Evolutionary conservation across 768 basidiomycete species (phyloP), one percentile per base, ranked within the genome.

Genomic region (Psilocybe cyanescens): DNA sequence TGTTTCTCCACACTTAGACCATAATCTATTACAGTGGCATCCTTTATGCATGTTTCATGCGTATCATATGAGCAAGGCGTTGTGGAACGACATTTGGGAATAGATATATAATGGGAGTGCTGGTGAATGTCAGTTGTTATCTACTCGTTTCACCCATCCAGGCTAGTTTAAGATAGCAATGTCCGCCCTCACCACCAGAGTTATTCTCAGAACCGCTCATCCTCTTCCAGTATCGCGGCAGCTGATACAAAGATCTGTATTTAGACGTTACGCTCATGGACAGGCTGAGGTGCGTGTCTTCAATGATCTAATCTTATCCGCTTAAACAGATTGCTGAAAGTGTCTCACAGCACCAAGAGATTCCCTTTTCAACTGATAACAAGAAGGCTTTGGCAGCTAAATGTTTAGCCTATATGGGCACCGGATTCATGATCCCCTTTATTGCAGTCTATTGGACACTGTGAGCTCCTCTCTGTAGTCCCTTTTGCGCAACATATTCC

Each of bases 341-440:
- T 55, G 17, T 24, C 39, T 5, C n/a, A 41, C 55, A 70, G 67
- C 67, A 67, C 35, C 59, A 62, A 16, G 58, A 53, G 39, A 29
- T 72, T 16, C 72, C 72, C 16, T 73, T 73, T 64, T 68, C 67
- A 9, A 63, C 59, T 5, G 69, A 70, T 17, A 73, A 68, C 47
- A 67, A 60, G 31, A 63, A 61, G 46, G 59, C 69, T 12, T 55
- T 74, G 35, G 70, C 71, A 1, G 24, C 70, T 14, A 74, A 74
- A 56, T 63, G 50, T 19, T 0, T 67, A 8, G 56, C 62, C 3
- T 73, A 67, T 63, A 61, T 73, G 60, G 66, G 70, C 33, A 66
- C 65, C 5, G 74, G 65, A 3, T 72, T 75, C 57, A 62, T 65
- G 3, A 68, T 75, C 44, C 74, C 74, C 3, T 72, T 73, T 60